Conservation (phyloP, 164 flowering plant species). For the Umbilicus rupestris region DNA sequence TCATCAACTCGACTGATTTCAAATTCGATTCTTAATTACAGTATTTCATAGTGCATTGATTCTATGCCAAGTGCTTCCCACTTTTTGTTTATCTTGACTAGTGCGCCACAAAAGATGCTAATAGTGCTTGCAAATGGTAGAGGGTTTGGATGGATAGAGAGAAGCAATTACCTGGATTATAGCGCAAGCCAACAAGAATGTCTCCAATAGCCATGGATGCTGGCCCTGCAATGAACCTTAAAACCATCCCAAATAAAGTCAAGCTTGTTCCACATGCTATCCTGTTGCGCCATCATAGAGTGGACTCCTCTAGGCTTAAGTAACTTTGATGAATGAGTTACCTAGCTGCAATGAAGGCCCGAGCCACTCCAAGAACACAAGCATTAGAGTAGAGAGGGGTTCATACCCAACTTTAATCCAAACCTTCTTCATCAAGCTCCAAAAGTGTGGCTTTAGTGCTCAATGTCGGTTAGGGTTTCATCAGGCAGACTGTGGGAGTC, state of each 20-base stretch:
- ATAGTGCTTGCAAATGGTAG: background rate
- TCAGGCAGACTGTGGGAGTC: background rate
- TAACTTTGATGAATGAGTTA: no score
- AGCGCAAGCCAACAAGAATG: conserved; percentile 51
- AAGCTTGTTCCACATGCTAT: conserved; percentile 33
- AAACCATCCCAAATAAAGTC: conserved; percentile 47
- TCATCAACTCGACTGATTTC: no score
- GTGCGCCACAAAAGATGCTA: no score
- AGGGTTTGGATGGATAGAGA: background rate
- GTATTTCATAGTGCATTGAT: no score
- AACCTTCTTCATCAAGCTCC: conserved; percentile 45
- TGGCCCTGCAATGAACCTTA: conserved; percentile 68
- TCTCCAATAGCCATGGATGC: conserved; percentile 57
- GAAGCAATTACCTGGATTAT: conserved; percentile 54
- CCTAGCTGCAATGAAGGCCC: conserved; percentile 65
- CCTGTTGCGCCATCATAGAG: conserved; percentile 11
- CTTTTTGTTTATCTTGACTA: no score
- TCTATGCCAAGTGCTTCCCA: no score
- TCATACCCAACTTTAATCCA: conserved; percentile 41
- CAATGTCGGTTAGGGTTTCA: conserved; percentile 19
- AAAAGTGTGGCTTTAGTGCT: conserved; percentile 21
- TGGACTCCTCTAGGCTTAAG: conserved; percentile 48
- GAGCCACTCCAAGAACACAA: conserved; percentile 43
- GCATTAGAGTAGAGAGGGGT: conserved; percentile 64
- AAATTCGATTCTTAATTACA: no score